Conservation (phyloP, 805 yeast species). For the Suhomyces sp. region DNA sequence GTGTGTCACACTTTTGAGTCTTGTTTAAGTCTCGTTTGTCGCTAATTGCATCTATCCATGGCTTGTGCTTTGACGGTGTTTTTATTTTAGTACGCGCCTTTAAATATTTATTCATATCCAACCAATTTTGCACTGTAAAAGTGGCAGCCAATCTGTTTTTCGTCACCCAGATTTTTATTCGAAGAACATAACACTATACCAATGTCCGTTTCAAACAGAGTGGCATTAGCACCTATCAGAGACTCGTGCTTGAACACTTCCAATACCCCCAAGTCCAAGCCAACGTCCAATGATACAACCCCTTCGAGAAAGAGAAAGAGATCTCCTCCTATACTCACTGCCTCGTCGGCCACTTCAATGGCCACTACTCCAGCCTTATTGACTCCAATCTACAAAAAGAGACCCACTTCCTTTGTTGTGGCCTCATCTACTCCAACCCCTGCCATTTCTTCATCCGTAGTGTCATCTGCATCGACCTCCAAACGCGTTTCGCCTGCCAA, state of each 20-base stretch:
- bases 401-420: conserved; percentile 1
- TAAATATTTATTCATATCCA: background rate
- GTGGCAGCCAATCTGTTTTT: background rate
- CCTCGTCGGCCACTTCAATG: conserved; percentile 1
- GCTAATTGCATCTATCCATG: background rate
- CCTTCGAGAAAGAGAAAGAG: conserved; percentile 9
- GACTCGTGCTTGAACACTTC: conserved; percentile 27
- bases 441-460: background rate
- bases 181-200: background rate
- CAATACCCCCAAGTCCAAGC: conserved; percentile 14
- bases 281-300: conserved; percentile 7
- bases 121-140: background rate
- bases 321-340: conserved; percentile 1
- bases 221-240: conserved; percentile 38
- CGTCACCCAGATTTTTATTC: background rate
- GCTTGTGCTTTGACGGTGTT: background rate
- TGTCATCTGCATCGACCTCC: background rate
- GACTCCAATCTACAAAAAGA: conserved; percentile 6
- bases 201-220: conserved; percentile 21
- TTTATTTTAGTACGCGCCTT: background rate
- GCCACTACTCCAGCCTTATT: background rate
- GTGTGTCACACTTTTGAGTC: background rate
- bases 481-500: conserved; percentile 8
- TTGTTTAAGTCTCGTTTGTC: background rate
- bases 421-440: conserved; percentile 1